Conservation (phyloP, 23 red algal genomes). For the Gracilaria caudata region DNA sequence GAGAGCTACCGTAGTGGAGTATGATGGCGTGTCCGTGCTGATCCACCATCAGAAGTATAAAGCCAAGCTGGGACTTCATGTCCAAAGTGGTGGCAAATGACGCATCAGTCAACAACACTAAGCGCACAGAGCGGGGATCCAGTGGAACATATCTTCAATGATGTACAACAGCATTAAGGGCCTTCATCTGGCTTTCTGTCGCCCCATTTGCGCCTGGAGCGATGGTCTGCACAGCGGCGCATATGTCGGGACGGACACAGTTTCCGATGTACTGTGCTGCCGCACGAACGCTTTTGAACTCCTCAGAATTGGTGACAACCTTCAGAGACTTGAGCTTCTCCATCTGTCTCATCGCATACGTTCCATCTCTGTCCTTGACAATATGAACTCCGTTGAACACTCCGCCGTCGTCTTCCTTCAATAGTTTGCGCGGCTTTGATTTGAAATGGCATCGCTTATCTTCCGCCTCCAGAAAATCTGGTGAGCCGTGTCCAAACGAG, state of each 20-base stretch:
- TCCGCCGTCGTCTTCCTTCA: neutral
- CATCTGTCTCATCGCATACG: neutral
- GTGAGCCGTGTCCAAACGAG: conserved; percentile 7
- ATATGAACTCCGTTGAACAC: conserved; percentile 8
- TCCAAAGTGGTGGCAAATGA: conserved; percentile 15
- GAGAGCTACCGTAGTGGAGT: conserved; percentile 7
- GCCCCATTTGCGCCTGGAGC: neutral
- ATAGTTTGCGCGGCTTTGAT: neutral
- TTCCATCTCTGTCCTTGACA: neutral
- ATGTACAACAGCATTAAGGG: neutral
- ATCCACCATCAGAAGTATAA: conserved; percentile 8
- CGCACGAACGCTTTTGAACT: conserved; percentile 28
- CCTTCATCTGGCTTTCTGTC: neutral
- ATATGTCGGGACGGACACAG: conserved; percentile 3
- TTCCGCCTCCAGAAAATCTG: neutral
- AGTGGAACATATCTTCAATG: neutral
- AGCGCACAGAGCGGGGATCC: neutral
- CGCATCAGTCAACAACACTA: conserved; percentile 1
- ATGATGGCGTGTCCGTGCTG: neutral
- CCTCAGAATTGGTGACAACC: neutral
- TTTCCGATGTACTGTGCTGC: conserved; percentile 12
- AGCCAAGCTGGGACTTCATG: conserved; percentile 15
- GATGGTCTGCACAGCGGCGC: conserved; percentile 3
- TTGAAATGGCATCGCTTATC: neutral
- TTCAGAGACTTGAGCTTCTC: neutral